Base-by-base conservation (phyloP, 2,329 filamentous ascomycete species). In the Trichocomaceae sp. region DNA sequence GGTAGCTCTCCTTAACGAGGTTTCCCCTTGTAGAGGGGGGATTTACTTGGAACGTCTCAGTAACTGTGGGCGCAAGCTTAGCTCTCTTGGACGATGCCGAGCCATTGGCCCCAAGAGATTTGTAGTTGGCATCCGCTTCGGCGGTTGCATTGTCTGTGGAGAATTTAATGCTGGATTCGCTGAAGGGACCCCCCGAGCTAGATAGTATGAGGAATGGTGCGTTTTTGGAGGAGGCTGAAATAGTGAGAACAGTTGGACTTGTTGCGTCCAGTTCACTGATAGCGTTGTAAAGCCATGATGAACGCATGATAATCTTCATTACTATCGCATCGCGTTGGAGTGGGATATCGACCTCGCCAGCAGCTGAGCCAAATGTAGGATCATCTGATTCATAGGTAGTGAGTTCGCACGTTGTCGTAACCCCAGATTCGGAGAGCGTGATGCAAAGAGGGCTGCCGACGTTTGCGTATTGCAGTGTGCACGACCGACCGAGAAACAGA, bases 221-320 rank as follows among this genome's bases (percentile, higher is more conserved):
- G 17, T 64, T 64, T 13, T 70, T 75, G 37, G 81, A 81, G 5
- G 81, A 83, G 1, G 84, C 84, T 9, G 79, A 79, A 51, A 96
- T 79, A 12, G 84, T 85, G 22, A 96, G 77, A 39, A 83, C 81
- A 5, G 83, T 82, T 0, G 90, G 90, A n/a, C 80, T 83, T 23
- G 90, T 86, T 1, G 78, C 78, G 33, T 77, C 76, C 12, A 86
- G 69, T 64, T 80, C 78, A 20, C 65, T 69, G 46, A 80, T 74
- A 47, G 78, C 76, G 60, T 79, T 77, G 57, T 77, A 71, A 19
- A 80, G 66, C 75, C 74, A 78, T 53, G 72, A 66, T 35, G 74
- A 75, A n/a, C 69, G 87, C 87, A 96, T 96, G 67, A 99, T 97
- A 57, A 96, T 90, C 69, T 97, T 99, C 75, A 96, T 87, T 8